Conservation (phyloP, 495 filamentous ascomycete species). For the Aspergillus egyptiacus region DNA sequence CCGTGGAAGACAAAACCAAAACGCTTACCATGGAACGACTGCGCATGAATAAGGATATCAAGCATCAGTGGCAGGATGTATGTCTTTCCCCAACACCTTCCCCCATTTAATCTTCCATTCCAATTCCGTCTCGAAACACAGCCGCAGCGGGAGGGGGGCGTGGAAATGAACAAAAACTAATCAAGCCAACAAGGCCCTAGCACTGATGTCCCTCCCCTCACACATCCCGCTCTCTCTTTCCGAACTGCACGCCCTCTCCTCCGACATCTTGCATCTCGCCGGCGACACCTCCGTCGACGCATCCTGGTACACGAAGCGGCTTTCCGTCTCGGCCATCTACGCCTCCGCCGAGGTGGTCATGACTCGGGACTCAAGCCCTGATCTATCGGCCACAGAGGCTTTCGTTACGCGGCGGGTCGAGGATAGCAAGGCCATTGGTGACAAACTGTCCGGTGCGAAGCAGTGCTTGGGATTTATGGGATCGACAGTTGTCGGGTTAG, state of each 20-base stretch:
- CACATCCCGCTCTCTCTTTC: conserved; percentile 70
- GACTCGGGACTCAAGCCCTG: conserved; percentile 71
- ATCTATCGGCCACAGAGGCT: conserved; percentile 64
- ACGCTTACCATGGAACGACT: conserved; percentile 65
- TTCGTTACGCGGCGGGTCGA: conserved; percentile 74
- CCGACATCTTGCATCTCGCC: conserved; percentile 82
- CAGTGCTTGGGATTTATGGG: conserved; percentile 77
- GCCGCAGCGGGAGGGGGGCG: too few relatives aligned
- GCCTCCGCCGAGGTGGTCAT: conserved; percentile 84
- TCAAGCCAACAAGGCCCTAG: conserved; percentile 59
- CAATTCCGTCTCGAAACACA: conserved; percentile 5
- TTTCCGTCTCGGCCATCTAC: conserved; percentile 71
- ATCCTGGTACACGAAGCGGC: conserved; percentile 87
- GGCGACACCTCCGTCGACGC: conserved; percentile 77
- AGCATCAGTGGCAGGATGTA: conserved; percentile 80
- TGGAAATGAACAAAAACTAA: not conserved
- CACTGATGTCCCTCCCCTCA: conserved; percentile 73
- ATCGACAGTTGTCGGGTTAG: conserved; percentile 40
- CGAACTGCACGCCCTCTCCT: conserved; percentile 73
- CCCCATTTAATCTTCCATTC: not conserved
- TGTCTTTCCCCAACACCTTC: conserved; percentile 20
- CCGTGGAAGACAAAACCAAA: conserved; percentile 54
- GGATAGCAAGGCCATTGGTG: conserved; percentile 56
- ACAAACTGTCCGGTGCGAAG: conserved; percentile 52
- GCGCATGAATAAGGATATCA: conserved; percentile 61